Conservation (phyloP, 371 early-diverging fungal species). For the Mucor lusitanicus region DNA sequence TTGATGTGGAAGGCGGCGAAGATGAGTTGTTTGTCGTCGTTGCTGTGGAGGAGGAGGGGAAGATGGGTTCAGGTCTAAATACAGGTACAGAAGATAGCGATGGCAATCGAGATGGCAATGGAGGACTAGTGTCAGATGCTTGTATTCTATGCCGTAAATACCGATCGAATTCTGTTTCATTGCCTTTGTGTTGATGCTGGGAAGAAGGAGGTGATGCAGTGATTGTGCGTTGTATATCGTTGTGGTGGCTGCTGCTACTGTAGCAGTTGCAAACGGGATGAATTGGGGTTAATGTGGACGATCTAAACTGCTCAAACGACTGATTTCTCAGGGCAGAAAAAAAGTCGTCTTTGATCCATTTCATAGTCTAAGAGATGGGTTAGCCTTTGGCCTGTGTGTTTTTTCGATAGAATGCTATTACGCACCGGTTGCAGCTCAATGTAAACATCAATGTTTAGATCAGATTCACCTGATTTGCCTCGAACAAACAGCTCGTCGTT, state of each 20-base stretch:
- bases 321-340: slow-evolving; percentile 37
- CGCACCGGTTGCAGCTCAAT: slow-evolving; percentile 49
- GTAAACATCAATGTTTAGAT: slow-evolving; percentile 12
- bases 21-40: not conserved
- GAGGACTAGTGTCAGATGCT: slow-evolving; percentile 11
- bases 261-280: slow-evolving; percentile 30
- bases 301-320: slow-evolving; percentile 35
- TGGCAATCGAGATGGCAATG: slow-evolving; percentile 26
- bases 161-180: slow-evolving; percentile 33
- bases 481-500: slow-evolving; percentile 19
- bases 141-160: slow-evolving; percentile 26
- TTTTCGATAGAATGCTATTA: not conserved
- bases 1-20: not conserved
- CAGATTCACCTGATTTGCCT: slow-evolving; percentile 25
- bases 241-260: slow-evolving; percentile 7
- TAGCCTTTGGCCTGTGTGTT: not conserved
- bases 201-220: slow-evolving; percentile 2
- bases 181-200: slow-evolving; percentile 4
- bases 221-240: slow-evolving; percentile 1
- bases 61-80: slow-evolving; percentile 41
- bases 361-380: slow-evolving; percentile 31
- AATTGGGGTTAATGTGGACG: slow-evolving; percentile 20
- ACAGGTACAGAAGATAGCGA: slow-evolving; percentile 24
- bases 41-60: slow-evolving; percentile 15
- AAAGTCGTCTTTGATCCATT: slow-evolving; percentile 46